Conservation (phyloP, 2,329 filamentous ascomycete genomes). For the Xylariaceae sp. region DNA sequence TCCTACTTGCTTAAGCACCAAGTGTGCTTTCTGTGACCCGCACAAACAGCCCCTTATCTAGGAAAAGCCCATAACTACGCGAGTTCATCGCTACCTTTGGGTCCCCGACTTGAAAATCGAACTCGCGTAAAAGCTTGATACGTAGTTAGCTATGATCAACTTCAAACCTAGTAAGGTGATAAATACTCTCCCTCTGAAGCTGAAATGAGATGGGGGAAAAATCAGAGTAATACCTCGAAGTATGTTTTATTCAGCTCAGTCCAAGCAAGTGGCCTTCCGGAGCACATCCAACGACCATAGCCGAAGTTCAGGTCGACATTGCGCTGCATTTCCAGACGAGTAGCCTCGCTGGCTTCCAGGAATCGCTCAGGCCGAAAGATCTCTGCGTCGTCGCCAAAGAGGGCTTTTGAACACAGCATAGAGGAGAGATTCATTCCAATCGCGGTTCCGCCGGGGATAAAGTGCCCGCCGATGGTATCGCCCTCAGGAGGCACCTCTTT, state of each 20-base stretch:
- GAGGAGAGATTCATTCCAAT: conserved; percentile 20
- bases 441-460: conserved; percentile 24
- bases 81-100: neutral
- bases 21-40: neutral
- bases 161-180: neutral
- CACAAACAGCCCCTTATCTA: neutral
- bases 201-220: too few species aligned
- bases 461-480: conserved; percentile 25
- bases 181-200: too few species aligned
- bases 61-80: neutral
- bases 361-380: conserved; percentile 30
- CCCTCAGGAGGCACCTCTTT: conserved; percentile 37
- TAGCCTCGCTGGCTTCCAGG: conserved; percentile 9
- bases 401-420: conserved; percentile 9
- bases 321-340: conserved; percentile 16
- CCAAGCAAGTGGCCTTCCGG: conserved; percentile 18
- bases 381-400: conserved; percentile 25
- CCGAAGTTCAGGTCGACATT: conserved; percentile 24
- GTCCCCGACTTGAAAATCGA: conserved; percentile 2
- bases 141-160: neutral
- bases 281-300: conserved; percentile 20
- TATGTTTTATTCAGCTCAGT: conserved; percentile 21
- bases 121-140: neutral
- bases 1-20: neutral
- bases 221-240: conserved; percentile 27